These are phyloP conservation scores for Aspergillus bombycis DNA, from an alignment of 2,329 filamentous ascomycete genomes.

Conservation along the genomic window DNA sequence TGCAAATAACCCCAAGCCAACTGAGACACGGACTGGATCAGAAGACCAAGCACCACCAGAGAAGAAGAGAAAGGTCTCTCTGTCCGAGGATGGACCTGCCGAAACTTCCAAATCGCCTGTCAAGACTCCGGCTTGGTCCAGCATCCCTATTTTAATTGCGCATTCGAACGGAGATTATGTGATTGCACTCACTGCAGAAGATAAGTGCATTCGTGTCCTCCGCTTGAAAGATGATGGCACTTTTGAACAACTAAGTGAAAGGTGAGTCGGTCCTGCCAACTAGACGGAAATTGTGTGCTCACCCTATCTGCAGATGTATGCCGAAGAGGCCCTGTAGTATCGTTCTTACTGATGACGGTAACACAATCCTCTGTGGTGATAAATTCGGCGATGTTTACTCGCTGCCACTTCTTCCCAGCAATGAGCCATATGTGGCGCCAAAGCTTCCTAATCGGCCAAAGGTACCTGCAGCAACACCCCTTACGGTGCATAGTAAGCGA, in stretches of 20 bases:
- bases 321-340: conserved; percentile 86
- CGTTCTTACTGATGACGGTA: conserved; percentile 67
- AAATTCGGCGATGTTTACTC: conserved; percentile 98
- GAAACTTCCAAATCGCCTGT: conserved; percentile 16
- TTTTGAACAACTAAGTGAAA: conserved; percentile 70
- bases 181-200: conserved; percentile 81
- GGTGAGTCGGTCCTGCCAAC: conserved; percentile 53
- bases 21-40: conserved; percentile 27
- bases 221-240: conserved; percentile 63
- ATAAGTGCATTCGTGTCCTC: conserved; percentile 88
- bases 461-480: conserved; percentile 58
- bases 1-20: conserved; percentile 23
- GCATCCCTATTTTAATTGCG: conserved; percentile 69
- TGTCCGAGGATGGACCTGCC: conserved; percentile 25
- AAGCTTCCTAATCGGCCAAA: conserved; percentile 32
- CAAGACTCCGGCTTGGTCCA: conserved; percentile 49
- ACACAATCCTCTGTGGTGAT: conserved; percentile 79
- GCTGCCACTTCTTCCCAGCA: conserved; percentile 67
- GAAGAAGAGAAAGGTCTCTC: conserved; percentile 49
- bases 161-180: conserved; percentile 69
- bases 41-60: conserved; percentile 42
- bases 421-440: conserved; percentile 41
- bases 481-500: conserved; percentile 65
- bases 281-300: conserved; percentile 5
- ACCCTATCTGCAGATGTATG: conserved; percentile 64